Evolutionary conservation across 257 asterid species (phyloP).

Genomic region (Forsythia suspensa): DNA sequence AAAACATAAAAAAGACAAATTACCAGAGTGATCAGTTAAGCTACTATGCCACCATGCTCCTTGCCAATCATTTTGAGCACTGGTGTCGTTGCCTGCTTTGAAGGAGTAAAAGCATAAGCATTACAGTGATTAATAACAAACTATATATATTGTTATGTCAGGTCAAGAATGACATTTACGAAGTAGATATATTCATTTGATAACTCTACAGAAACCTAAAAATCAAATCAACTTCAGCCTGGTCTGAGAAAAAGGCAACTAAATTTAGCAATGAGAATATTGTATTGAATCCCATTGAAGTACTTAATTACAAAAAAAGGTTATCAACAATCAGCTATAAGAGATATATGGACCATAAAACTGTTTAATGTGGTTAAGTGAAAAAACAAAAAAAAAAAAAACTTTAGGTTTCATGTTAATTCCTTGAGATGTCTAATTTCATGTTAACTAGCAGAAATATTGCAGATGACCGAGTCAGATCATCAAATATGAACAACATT

Average conservation of each 20-base stretch:
- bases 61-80: conserved; percentile 65
- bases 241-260: not conserved
- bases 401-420: not conserved
- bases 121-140: conserved; percentile 2
- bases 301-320: not conserved
- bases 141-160: not conserved
- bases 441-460: conserved; percentile 1
- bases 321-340: not conserved
- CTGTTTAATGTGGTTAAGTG: not conserved
- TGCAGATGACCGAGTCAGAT: not conserved
- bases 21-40: conserved; percentile 53
- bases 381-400: too few relatives aligned
- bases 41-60: conserved; percentile 79
- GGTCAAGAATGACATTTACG: not conserved
- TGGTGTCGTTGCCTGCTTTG: conserved; percentile 45
- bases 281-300: too few relatives aligned
- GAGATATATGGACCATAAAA: not conserved
- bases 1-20: conserved; percentile 5
- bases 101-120: conserved; percentile 17
- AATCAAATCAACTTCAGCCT: conserved; percentile 1
- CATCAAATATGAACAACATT: not conserved
- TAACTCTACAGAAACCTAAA: not conserved
- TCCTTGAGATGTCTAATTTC: not conserved
- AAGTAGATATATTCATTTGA: not conserved
- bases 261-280: not conserved